phyloP scores from a whole-genome alignment of 225 moss, liverwort and hornwort species.

The Straminergon stramineum region DNA sequence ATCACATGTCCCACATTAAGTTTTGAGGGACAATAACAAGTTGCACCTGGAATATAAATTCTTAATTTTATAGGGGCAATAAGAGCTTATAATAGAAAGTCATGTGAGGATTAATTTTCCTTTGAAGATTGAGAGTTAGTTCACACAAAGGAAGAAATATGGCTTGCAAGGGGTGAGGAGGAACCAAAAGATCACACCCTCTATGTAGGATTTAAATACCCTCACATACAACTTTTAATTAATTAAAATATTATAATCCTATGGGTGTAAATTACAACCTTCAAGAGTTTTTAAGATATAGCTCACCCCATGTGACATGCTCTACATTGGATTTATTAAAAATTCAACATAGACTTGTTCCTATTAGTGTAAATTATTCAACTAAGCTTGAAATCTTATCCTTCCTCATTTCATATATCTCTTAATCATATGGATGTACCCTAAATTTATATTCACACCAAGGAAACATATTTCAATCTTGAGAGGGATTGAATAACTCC shows the following conservation, averaged over 20 bases:
- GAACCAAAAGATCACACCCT: not conserved
- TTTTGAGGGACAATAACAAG: not conserved
- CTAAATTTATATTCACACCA: not conserved
- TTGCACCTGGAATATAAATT: not conserved
- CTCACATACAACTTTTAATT: not conserved
- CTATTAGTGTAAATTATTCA: not conserved
- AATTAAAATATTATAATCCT: not conserved
- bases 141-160: not conserved
- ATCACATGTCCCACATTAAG: not conserved
- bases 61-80: not conserved
- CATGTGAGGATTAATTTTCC: not conserved
- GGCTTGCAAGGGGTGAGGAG: accelerated
- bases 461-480: not conserved
- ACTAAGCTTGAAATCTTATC: not conserved
- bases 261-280: not conserved
- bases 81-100: not conserved
- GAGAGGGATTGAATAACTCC: accelerated
- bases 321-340: not conserved
- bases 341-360: too few species aligned
- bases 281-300: too few species aligned
- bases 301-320: accelerated
- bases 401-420: accelerated
- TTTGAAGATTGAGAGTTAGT: not conserved
- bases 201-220: not conserved
- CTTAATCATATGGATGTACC: accelerated